These are phyloP conservation scores for Nepenthes mirabilis DNA, from an alignment of 148 eudicot species.

Conservation along the genomic window DNA sequence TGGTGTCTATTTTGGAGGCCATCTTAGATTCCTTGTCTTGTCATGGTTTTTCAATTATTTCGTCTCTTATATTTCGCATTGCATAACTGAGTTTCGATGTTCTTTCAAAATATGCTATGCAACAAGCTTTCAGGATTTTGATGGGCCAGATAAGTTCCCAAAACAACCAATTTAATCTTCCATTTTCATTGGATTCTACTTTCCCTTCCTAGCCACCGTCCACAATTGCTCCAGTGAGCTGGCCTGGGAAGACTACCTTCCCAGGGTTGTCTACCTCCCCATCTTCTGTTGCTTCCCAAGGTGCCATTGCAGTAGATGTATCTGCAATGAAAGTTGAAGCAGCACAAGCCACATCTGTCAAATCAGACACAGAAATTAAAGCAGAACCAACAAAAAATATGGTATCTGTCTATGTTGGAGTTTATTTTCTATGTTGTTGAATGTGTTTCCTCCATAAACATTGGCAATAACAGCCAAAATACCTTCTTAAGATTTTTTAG, in stretches of 20 bases:
- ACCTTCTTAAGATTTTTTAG: not conserved
- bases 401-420: constrained; percentile 23
- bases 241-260: constrained; percentile 24
- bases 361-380: constrained; percentile 26
- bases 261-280: constrained; percentile 14
- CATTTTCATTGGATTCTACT: constrained; percentile 56
- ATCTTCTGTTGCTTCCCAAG: constrained; percentile 32
- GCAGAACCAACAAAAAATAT: constrained; percentile 33
- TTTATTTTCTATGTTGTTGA: not conserved
- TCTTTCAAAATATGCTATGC: constrained; percentile 82
- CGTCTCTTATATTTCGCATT: not conserved
- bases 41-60: too few species aligned
- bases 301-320: constrained; percentile 42
- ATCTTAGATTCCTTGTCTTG: too few species aligned
- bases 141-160: constrained; percentile 74
- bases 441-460: not conserved
- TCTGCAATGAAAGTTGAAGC: constrained; percentile 36
- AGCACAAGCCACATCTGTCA: constrained; percentile 23
- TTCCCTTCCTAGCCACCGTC: constrained; percentile 18
- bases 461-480: too few species aligned
- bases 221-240: constrained; percentile 21
- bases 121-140: constrained; percentile 72
- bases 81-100: not conserved
- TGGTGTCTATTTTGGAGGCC: too few species aligned
- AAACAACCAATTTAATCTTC: constrained; percentile 66